Conservation (phyloP, 1,284 basidiomycete genomes). For the Cryptococcus sp. region DNA sequence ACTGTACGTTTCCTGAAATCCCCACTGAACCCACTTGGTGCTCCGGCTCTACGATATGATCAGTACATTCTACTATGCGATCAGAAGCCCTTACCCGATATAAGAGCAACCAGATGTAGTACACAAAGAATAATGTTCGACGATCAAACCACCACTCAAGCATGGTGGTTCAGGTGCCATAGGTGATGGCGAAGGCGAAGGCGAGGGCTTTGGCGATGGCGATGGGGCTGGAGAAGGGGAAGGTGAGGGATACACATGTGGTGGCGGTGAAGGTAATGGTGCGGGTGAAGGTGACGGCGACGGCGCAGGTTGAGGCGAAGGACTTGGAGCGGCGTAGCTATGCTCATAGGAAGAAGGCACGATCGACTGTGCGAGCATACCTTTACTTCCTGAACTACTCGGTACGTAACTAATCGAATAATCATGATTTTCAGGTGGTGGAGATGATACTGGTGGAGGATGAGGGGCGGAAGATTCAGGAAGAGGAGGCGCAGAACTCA, state of each 20-base stretch:
- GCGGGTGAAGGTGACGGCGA: neutral
- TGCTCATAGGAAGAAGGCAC: neutral
- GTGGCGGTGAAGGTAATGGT: neutral
- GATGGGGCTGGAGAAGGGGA: neutral
- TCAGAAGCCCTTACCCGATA: neutral
- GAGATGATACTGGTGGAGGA: neutral
- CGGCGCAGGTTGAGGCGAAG: neutral
- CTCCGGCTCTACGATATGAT: neutral
- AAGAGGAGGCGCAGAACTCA: neutral
- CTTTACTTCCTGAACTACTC: no score
- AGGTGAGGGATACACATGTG: neutral
- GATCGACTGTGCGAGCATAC: no score
- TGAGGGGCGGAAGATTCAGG: neutral
- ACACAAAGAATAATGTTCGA: neutral
- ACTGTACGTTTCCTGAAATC: neutral
- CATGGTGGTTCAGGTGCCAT: neutral
- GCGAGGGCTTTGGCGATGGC: no score
- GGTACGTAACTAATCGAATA: no score
- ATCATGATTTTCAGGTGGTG: neutral
- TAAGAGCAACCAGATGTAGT: neutral
- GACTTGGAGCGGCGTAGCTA: neutral
- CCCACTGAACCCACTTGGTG: neutral
- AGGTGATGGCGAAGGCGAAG: neutral
- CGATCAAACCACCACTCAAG: neutral
- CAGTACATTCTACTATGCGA: neutral